Conservation (phyloP, 441 rosid genomes). For the Dalechampia spathulata region DNA sequence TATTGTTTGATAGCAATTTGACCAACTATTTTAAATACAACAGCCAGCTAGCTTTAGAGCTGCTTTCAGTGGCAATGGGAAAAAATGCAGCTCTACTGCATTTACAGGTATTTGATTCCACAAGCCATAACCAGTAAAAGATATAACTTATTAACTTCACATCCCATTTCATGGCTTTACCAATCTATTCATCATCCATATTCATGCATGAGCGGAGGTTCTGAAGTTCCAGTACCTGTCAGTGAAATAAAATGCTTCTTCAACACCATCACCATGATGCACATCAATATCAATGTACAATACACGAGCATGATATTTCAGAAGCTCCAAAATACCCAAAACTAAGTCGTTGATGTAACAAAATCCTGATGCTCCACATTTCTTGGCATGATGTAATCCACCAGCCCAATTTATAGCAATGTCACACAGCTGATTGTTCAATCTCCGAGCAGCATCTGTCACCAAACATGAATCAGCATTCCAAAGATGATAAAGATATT, state of each 20-base stretch:
- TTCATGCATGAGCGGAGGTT: constrained; percentile 6
- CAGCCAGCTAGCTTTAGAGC: no score
- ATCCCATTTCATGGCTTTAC: background rate
- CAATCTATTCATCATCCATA: constrained; percentile 1
- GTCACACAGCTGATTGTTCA: constrained; percentile 89
- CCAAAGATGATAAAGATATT: constrained; percentile 6
- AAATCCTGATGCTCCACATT: constrained; percentile 96
- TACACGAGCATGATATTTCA: constrained; percentile 87
- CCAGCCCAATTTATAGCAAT: constrained; percentile 99
- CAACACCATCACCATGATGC: constrained; percentile 99
- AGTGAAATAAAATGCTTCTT: constrained; percentile 97
- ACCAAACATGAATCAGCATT: constrained; percentile 9
- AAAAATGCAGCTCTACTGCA: no score
- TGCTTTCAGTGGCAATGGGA: no score
- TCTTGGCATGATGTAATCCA: constrained; percentile 96
- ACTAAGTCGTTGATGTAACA: constrained; percentile 97
- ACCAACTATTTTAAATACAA: background rate
- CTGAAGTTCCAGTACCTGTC: constrained; percentile 49
- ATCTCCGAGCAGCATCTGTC: constrained; percentile 85
- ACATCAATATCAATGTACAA: constrained; percentile 92
- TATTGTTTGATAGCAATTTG: background rate
- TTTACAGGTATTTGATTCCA: background rate
- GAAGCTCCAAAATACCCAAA: constrained; percentile 86
- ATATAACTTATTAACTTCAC: background rate
- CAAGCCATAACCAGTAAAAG: background rate